phyloP scores from a whole-genome alignment of 2,329 filamentous ascomycete genomes.

The Aspergillus pseudoglaucus region DNA sequence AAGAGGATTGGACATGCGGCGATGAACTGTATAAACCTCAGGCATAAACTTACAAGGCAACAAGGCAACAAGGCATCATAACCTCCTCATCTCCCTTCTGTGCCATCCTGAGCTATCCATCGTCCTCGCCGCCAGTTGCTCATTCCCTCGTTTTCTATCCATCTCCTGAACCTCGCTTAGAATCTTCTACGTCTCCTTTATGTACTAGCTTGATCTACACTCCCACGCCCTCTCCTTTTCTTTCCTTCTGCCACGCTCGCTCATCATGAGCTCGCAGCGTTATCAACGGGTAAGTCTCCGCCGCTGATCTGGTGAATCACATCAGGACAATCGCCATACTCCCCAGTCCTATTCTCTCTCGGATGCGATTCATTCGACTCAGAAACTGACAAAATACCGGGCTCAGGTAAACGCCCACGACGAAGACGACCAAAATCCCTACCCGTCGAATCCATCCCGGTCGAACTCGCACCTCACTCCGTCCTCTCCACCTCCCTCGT shows the following conservation, averaged over 20 bases:
- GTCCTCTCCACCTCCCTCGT: slow-evolving; percentile 61
- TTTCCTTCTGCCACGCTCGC: slow-evolving; percentile 22
- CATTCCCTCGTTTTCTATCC: background rate
- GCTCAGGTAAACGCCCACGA: slow-evolving; percentile 39
- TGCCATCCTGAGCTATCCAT: background rate
- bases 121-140: background rate
- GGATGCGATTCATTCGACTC: background rate
- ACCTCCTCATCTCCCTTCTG: background rate
- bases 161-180: background rate
- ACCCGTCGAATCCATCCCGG: slow-evolving; percentile 24
- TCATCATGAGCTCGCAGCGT: slow-evolving; percentile 45
- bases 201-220: background rate
- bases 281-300: slow-evolving; percentile 40
- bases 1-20: too few relatives aligned
- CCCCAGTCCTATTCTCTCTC: background rate
- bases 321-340: slow-evolving; percentile 5
- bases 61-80: slow-evolving; percentile 8
- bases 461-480: slow-evolving; percentile 20
- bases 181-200: background rate
- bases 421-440: slow-evolving; percentile 33
- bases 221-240: background rate
- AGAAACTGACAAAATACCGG: background rate
- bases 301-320: slow-evolving; percentile 8
- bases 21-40: slow-evolving; percentile 4
- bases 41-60: background rate